Conservation (phyloP, 495 filamentous ascomycete species). For the Neurospora africana region DNA sequence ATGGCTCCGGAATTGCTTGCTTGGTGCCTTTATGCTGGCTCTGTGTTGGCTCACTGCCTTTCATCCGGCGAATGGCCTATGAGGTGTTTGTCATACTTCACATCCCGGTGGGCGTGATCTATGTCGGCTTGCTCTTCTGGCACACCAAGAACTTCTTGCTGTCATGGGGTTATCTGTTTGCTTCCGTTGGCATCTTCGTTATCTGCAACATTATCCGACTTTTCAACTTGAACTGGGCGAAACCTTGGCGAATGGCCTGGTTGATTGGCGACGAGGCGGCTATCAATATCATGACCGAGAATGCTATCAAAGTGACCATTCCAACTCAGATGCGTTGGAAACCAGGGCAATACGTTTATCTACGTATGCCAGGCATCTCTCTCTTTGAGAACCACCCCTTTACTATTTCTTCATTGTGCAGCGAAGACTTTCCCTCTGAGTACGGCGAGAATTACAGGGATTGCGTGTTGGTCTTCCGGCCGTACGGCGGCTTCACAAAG, state of each 20-base stretch:
- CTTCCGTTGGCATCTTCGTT: slow-evolving; percentile 70
- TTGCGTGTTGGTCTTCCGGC: slow-evolving; percentile 81
- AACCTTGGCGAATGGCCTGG: slow-evolving; percentile 67
- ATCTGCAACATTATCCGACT: slow-evolving; percentile 54
- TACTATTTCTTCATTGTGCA: slow-evolving; percentile 84
- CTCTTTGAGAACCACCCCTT: slow-evolving; percentile 91
- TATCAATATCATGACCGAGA: slow-evolving; percentile 77
- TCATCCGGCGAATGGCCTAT: slow-evolving; percentile 52
- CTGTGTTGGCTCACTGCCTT: slow-evolving; percentile 70
- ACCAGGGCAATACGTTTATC: slow-evolving; percentile 89
- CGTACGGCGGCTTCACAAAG: slow-evolving; percentile 79
- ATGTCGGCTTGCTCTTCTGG: slow-evolving; percentile 85
- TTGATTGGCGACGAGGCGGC: slow-evolving; percentile 81
- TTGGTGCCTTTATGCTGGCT: slow-evolving; percentile 72
- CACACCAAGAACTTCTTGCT: slow-evolving; percentile 86
- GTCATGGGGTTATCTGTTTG: slow-evolving; percentile 84
- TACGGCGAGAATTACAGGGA: slow-evolving; percentile 82
- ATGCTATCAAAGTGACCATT: slow-evolving; percentile 86
- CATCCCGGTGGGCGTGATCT: slow-evolving; percentile 69
- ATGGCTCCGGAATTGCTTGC: slow-evolving; percentile 83
- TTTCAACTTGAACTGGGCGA: slow-evolving; percentile 77
- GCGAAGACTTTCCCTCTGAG: slow-evolving; percentile 71
- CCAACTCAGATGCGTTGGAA: slow-evolving; percentile 88
- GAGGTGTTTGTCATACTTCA: slow-evolving; percentile 78
- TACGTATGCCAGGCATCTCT: slow-evolving; percentile 85